Base-by-base conservation (phyloP, 2,329 filamentous ascomycete species). In the Sarocladium kiliense region DNA sequence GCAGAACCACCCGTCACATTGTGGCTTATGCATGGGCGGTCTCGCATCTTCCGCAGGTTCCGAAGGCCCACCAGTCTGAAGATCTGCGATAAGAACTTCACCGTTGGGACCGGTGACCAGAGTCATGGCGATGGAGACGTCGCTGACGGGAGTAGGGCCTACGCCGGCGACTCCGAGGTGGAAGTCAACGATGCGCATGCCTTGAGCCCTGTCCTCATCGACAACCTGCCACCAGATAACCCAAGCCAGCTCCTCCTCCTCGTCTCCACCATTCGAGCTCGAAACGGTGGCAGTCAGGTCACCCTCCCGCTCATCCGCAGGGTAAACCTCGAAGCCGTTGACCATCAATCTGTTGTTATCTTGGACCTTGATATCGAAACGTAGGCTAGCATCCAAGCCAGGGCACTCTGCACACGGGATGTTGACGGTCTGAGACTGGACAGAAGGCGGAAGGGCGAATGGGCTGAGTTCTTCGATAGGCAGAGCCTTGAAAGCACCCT, bases 291-390 rank as follows among this genome's bases (percentile, higher is more conserved):
- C 80, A 5, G 66, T 69, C 36, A 84, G 70, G 9, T 68, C 67
- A 49, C 69, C 67, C 59, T 65, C 65, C 65, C 75, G 72, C 1
- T 76, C 71, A 59, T 79, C 67, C 53, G 74, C 68, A 16, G 81
- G 80, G 61, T 84, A 88, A 18, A 88, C 71, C 62, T 82, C 78
- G 58, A 79, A 77, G 56, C 77, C 81, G 67, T 87, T 87, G 56
- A 87, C 62, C 36, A 81, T 64, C 25, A 88, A 71, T 41, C 70
- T 72, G 58, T 79, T 74, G 56, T 65, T 63, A 49, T 71, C 71
- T 16, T 80, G 74, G 58, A 87, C 66, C 56, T 66, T 70, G 62
- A 88, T 80, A 61, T 79, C 74, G 37, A 88, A 71, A 59, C 77
- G 70, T 56, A 86, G 68, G 55, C 76, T 71, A 63, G 69, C 72